Base-by-base conservation (phyloP, 106 monocot species). In the Allium fistulosum region DNA sequence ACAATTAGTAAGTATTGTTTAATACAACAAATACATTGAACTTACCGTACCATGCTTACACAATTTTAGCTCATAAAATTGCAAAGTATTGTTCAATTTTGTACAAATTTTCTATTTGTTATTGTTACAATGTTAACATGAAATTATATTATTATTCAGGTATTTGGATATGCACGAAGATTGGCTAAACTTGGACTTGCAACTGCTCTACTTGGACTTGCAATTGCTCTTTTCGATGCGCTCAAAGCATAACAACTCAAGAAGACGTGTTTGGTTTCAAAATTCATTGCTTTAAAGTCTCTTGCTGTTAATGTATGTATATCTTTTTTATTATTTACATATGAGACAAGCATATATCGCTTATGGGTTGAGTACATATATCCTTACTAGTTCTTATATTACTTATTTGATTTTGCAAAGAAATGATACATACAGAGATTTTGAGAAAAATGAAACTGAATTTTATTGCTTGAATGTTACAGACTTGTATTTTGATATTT, bases 281-380 rank as follows among this genome's bases (percentile, higher is more conserved):
- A 80, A 48, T 97, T 84, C 70, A 65, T 86, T 72, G 85, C 96
- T 78, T 78, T 92, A 67, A 97, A 83, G 80, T 81, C 84, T 11
- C 72, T 97, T 74, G 77, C 86, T 73, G 96, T 97, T 7, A 97
- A 97, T 82, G 96, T 97, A 92, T 84, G 91, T 79, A 22, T 22
- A 22, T 22, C 0, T 22, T 22, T 22, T 22, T 22, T 22, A 22
- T 22, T 22, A 22, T 75, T 48, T 10, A 49, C 17, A 22, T 22
- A 1, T 22, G 22, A 0, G 65, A 48, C 49, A 65, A 48, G 22
- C 22, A 22, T 22, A 22, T 22, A 22, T 22, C 22, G 22, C 22
- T 22, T 22, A 1, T 22, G 22, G 22, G 22, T 22, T 22, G 22
- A 22, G 22, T 22, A 1, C 1, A 1, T 22, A 1, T 22, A 22